These are phyloP conservation scores for Chalciporus piperatus DNA, from an alignment of 768 basidiomycete genomes.

Conservation along the genomic window DNA sequence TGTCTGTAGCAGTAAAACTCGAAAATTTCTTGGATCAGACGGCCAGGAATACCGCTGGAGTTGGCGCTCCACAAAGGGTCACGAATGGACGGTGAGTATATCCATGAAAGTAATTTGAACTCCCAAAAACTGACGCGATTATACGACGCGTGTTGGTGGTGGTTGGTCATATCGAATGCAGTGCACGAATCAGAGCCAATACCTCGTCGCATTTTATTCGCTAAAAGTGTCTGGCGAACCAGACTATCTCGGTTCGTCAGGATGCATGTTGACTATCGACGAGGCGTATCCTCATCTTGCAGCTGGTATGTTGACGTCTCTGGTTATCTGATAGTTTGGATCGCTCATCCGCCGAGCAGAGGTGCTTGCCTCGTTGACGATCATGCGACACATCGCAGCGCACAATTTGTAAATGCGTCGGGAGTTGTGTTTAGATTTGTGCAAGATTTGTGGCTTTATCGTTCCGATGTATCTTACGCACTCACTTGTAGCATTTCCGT, in stretches of 20 bases:
- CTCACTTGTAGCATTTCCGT: conserved; percentile 7
- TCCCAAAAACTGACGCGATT: neutral
- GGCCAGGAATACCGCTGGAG: conserved; percentile 63
- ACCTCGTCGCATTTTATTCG: conserved; percentile 59
- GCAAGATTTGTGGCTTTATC: neutral
- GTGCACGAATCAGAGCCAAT: conserved; percentile 54
- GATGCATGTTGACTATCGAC: conserved; percentile 61
- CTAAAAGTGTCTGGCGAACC: conserved; percentile 56
- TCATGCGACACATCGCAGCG: conserved; percentile 60
- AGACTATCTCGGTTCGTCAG: conserved; percentile 51
- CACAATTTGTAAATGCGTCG: conserved; percentile 37
- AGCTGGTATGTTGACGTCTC: conserved; percentile 41
- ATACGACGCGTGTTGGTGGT: neutral
- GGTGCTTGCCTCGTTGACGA: conserved; percentile 55
- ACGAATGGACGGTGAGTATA: conserved; percentile 63
- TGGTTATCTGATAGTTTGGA: conserved; percentile 6
- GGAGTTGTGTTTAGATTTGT: too few species aligned
- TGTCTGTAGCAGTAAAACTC: conserved; percentile 37
- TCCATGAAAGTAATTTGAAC: neutral
- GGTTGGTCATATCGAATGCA: conserved; percentile 21
- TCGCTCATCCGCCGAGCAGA: conserved; percentile 37
- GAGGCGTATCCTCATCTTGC: conserved; percentile 57
- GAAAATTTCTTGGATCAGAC: conserved; percentile 59
- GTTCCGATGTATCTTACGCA: conserved; percentile 10
- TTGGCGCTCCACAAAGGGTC: conserved; percentile 42